Base-by-base conservation (phyloP, 83 land plant species). In the Picea abies region DNA sequence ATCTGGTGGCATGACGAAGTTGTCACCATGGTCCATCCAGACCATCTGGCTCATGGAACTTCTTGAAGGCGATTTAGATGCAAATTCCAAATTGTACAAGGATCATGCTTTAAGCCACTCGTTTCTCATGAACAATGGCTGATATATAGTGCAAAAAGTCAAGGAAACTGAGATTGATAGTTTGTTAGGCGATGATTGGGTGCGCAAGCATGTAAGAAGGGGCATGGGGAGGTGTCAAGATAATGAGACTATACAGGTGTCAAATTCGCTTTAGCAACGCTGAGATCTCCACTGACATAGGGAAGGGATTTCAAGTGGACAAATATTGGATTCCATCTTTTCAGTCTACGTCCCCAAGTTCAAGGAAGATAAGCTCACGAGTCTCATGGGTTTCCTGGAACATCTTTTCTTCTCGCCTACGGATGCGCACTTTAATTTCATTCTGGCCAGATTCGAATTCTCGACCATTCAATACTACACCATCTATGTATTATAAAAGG, bases 251-350 rank as follows among this genome's bases (percentile, higher is more conserved):
- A n/a, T n/a, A n/a, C n/a, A n/a, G n/a, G n/a, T n/a, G n/a, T n/a
- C n/a, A n/a, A n/a, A n/a, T n/a, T n/a, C n/a, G n/a, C n/a, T n/a
- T n/a, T n/a, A n/a, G n/a, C n/a, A n/a, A n/a, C n/a, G 67, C 68
- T 11, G 99, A 97, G 84, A 81, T 97, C 47, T 76, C 90, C 4
- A 87, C 94, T 20, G 99, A 97, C 87, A 83, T 91, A 22, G 96
- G 92, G 22, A 87, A 85, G 82, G 92, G 90, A 4, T 97, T 92
- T 82, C 92, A 97, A 87, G 94, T 93, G 83, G 96, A 97, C 65
- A 91, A 82, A 89, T 94, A 22, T 56, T 95, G 41, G 91, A 93
- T 63, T 88, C 95, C 44, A 83, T 94, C 4, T 94, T 97, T 85
- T 84, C 88, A 2, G 88, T 90, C 3, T 97, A 97, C 72, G 82